Evolutionary conservation across 164 flowering plant genomes (phyloP).

Genomic region (Kalanchoe fedtschenkoi): DNA sequence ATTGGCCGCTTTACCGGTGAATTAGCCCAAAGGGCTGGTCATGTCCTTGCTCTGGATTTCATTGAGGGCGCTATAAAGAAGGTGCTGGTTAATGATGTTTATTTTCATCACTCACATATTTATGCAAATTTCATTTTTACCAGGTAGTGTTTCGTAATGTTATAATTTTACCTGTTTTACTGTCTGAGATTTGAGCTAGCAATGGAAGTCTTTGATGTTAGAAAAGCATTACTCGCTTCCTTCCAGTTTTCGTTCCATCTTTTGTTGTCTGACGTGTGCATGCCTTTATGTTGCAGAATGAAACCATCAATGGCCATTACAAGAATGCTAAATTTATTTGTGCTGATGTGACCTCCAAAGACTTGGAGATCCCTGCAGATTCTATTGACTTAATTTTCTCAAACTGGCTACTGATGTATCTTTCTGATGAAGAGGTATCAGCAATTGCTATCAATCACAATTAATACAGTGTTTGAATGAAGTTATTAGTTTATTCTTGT

Average conservation of each 20-base stretch:
- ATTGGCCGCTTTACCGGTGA: constrained; percentile 98
- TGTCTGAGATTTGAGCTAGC: neutral
- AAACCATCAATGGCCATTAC: constrained; percentile 60
- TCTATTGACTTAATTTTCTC: constrained; percentile 86
- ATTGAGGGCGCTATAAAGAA: constrained; percentile 80
- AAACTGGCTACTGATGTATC: constrained; percentile 93
- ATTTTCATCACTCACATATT: neutral
- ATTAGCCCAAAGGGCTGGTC: constrained; percentile 68
- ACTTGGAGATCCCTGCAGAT: constrained; percentile 40
- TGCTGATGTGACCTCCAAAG: constrained; percentile 87
- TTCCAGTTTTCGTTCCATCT: neutral
- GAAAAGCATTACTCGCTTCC: no score
- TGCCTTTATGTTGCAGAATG: constrained; percentile 52
- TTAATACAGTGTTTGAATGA: no score
- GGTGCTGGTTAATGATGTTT: constrained; percentile 24
- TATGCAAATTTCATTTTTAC: no score
- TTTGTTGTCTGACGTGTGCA: neutral
- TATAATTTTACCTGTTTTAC: neutral
- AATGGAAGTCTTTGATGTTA: neutral
- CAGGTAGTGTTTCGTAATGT: no score
- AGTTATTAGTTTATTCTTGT: no score
- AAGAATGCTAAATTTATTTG: constrained; percentile 80
- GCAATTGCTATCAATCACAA: neutral
- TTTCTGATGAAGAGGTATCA: constrained; percentile 76
- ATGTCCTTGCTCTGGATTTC: constrained; percentile 77